Base-by-base conservation (phyloP, 1,284 basidiomycete species). In the Cutaneotrichosporon sp. region DNA sequence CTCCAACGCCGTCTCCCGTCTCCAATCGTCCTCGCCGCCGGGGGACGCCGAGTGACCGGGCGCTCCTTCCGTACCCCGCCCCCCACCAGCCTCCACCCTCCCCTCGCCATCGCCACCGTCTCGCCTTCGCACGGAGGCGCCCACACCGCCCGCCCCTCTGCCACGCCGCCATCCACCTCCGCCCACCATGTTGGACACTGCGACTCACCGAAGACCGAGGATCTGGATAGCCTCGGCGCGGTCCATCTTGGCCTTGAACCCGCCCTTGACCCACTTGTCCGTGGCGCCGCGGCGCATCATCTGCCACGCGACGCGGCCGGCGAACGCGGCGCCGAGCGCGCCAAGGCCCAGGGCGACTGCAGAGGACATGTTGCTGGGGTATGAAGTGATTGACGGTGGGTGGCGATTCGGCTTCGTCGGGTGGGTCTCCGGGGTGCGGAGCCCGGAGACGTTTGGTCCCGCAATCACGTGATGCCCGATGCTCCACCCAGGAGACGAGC, bases 211-310 rank as follows among this genome's bases (percentile, higher is more conserved):
- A 58, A 98, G 82, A n/a, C 95, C 95, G 29, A 98, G 84, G 69
- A 99, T 89, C 66, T 87, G 86, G 59, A 94, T 86, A 3, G 95
- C 95, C 81, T 98, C 95, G 67, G 88, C 90, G 74, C 90, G 85
- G 77, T 98, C 95, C 94, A 98, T 97, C 83, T 94, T 97, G 16
- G 85, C 82, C 77, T 89, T 90, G 86, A 99, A 99, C 1, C 95
- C 95, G 63, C 95, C 95, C 80, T 89, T 92, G 52, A 85, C 87
- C 87, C 92, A 98, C 77, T 95, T 86, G 52, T 94, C 89, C 13
- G 85, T 88, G 14, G 85, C 88, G 34, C 82, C 82, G 70, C 81
- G 85, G 47, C 77, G 65, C 51, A 69, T 86, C 81, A 71, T 72
- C 63, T 74, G 80, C 60, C 34, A 86, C 56, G 25, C 87, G 83